These are phyloP conservation scores for Schizophyllum amplum DNA, from an alignment of 1,284 basidiomycete species.

Conservation along the genomic window DNA sequence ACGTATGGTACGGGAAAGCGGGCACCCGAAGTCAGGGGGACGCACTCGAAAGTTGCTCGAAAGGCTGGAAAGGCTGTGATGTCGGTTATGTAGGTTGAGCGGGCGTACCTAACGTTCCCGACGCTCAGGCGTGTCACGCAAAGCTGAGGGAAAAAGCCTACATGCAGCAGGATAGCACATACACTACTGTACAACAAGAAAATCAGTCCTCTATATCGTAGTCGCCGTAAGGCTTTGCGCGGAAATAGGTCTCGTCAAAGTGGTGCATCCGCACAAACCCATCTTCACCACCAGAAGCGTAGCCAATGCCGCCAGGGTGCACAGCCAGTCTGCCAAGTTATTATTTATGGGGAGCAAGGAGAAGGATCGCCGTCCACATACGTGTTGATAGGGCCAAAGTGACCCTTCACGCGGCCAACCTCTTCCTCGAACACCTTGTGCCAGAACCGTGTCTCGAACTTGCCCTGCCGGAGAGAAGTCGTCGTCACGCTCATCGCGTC, in stretches of 20 bases:
- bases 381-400: constrained; percentile 98
- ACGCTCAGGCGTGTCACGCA: too few relatives aligned
- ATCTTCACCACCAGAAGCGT: constrained; percentile 95
- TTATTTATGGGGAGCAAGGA: constrained; percentile 2
- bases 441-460: constrained; percentile 99
- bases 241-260: constrained; percentile 90
- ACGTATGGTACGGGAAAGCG: too few relatives aligned
- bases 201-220: constrained; percentile 64
- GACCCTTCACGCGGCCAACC: constrained; percentile 92
- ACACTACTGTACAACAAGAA: constrained; percentile 2
- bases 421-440: constrained; percentile 99
- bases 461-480: constrained; percentile 87
- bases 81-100: too few relatives aligned
- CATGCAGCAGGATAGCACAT: neutral
- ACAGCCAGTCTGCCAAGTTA: constrained; percentile 66
- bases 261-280: constrained; percentile 91
- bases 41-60: too few relatives aligned
- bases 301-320: constrained; percentile 83
- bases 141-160: too few relatives aligned
- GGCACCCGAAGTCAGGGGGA: too few relatives aligned
- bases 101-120: too few relatives aligned
- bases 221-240: constrained; percentile 83
- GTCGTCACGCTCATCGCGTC: constrained; percentile 98
- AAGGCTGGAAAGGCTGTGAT: too few relatives aligned
- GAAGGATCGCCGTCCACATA: constrained; percentile 29